Base-by-base conservation (phyloP, 1,284 basidiomycete species). In the Amylostereum areolatum region DNA sequence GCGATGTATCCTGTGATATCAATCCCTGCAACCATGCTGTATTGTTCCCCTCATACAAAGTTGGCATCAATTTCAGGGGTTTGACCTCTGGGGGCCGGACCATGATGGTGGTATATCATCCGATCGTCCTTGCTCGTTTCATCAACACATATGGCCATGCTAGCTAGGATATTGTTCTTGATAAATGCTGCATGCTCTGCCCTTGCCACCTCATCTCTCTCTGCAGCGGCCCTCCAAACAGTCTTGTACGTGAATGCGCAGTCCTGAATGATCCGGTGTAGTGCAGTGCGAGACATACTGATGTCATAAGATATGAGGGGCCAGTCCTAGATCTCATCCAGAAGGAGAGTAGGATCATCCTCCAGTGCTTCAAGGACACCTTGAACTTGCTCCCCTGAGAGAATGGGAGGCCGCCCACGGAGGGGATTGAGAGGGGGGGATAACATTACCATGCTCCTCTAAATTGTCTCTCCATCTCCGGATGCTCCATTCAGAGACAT, bases 21-120 rank as follows among this genome's bases (percentile, higher is more conserved):
- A 35, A 61, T 34, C 4, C 57, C 59, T 10, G 58, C 52, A 5
- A 59, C 41, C 9, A 61, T 42, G 36, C 56, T 59, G 34, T 48
- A 61, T n/a, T 45, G 53, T 4, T 52, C 50, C 18, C 53, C 56
- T 1, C 52, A 49, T 12, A 47, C 49, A 34, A 49, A 55, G 9
- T 48, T 29, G 5, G 39, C 36, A 10, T 29, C 24, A 25, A 50
- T 44, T 18, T 24, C 31, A 6, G 56, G 46, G 3, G 46, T 35
- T 12, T 51, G 36, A 11, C 55, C 58, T 3, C 45, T 5, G 18
- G 47, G 52, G n/a, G 58, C 45, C 1, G 49, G 53, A 1, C 55
- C 52, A 45, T 51, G 55, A 24, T 34, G n/a, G 12, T 37, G 41
- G 25, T 28, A 50, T 10, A 49, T 50, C 8, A 49, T 50, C 7